Base-by-base conservation (phyloP, 805 yeast genomes). In the Nakazawaea siamensis region DNA sequence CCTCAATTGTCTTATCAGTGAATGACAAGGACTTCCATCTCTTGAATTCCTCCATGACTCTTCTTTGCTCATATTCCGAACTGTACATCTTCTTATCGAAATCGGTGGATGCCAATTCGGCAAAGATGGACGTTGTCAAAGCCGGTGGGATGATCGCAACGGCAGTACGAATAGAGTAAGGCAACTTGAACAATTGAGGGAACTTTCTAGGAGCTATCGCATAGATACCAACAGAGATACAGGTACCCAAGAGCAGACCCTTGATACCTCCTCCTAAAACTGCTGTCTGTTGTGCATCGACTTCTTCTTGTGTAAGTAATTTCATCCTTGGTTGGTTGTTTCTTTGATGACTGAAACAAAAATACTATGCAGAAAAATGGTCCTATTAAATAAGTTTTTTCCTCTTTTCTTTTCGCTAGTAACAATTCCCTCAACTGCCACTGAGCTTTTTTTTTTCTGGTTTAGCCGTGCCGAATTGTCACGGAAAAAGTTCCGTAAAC, bases 131-230 rank as follows among this genome's bases (percentile, higher is more conserved):
- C 8, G 77, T 68, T 18, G 68, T 46, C 27, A 76, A 57, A 2
- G 80, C 70, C 21, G 83, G 79, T 11, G 95, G 94, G 24, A 75
- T 68, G 38, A 80, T 71, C 46, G 73, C 73, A 35, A 77, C 54
- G 5, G 85, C 84, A 2, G 90, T 76, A 44, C 69, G 67, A 42
- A 77, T 61, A 11, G 75, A 64, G 65, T 68, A 75, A n/a, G 79
- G 65, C 44, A 71, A 45, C 23, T 51, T 58, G 46, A 70, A 58
- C 7, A 58, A 47, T 28, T 38, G 39, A 18, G 78, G 77, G 43
- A 47, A 71, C 38, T 57, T 56, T 40, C 58, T 59, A 6, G 70
- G 71, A 21, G 75, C 76, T 18, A 64, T 47, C 31, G 68, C 69
- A 48, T 67, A 73, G 32, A 77, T 54, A 11, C 75, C 75, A 12